These are phyloP conservation scores for Serendipita indica DNA, from an alignment of 768 basidiomycete species.

Conservation along the genomic window DNA sequence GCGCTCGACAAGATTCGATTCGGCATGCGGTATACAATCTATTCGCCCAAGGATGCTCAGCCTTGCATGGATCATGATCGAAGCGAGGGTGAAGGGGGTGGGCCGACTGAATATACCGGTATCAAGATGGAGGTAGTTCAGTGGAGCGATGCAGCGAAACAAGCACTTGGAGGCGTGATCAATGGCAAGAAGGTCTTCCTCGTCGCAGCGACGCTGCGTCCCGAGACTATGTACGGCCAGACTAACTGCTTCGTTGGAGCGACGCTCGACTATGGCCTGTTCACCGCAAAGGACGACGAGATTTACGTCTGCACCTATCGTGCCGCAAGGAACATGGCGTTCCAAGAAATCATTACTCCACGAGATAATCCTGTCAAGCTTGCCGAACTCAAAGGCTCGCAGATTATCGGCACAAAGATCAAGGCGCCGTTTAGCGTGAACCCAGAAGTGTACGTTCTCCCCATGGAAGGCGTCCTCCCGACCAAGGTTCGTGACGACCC, in stretches of 20 bases:
- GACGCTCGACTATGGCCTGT: constrained; percentile 81
- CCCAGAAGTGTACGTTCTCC: constrained; percentile 84
- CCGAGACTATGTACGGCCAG: constrained; percentile 96
- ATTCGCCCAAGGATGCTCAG: constrained; percentile 96
- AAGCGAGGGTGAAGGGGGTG: constrained; percentile 82
- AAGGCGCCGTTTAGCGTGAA: constrained; percentile 71
- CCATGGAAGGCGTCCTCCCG: constrained; percentile 97
- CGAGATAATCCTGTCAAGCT: constrained; percentile 58
- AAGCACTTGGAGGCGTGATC: constrained; percentile 47
- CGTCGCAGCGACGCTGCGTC: constrained; percentile 90
- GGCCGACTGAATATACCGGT: constrained; percentile 89
- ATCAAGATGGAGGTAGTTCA: constrained; percentile 87
- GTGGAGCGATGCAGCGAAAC: constrained; percentile 61
- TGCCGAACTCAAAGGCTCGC: constrained; percentile 60
- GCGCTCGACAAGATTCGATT: constrained; percentile 88
- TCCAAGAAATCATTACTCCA: constrained; percentile 62
- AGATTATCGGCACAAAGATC: constrained; percentile 77
- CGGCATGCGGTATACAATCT: constrained; percentile 95
- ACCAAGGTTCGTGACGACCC: constrained; percentile 47
- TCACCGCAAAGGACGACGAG: constrained; percentile 71
- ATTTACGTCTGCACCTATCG: constrained; percentile 82
- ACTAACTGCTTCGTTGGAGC: constrained; percentile 96
- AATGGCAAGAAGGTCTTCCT: constrained; percentile 73
- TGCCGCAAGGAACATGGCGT: constrained; percentile 94
- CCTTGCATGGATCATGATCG: constrained; percentile 99